Conservation (phyloP, 371 early-diverging fungal species). For the Mucor circinelloides region DNA sequence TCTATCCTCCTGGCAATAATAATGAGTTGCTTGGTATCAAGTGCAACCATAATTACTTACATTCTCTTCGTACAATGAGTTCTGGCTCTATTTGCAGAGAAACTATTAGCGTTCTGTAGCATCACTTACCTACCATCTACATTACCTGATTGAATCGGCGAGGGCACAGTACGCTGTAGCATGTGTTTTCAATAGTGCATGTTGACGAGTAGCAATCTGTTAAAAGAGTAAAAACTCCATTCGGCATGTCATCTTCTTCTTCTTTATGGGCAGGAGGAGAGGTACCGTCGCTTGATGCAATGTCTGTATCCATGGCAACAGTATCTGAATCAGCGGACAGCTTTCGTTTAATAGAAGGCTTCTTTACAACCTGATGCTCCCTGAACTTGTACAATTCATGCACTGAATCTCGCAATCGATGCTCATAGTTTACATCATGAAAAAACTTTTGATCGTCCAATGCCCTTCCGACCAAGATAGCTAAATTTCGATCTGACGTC, state of each 20-base stretch:
- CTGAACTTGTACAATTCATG: constrained; percentile 80
- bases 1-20: constrained; percentile 27
- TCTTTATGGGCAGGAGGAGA: neutral
- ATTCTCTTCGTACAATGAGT: constrained; percentile 18
- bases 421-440: constrained; percentile 83
- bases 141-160: constrained; percentile 40
- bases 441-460: constrained; percentile 83
- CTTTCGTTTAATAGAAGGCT: neutral
- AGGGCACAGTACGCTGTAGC: constrained; percentile 67
- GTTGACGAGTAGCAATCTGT: constrained; percentile 73
- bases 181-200: constrained; percentile 52
- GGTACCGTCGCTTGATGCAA: neutral
- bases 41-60: neutral
- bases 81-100: constrained; percentile 10
- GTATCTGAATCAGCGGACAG: neutral
- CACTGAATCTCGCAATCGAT: constrained; percentile 74
- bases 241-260: constrained; percentile 11
- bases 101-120: neutral
- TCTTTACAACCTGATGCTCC: constrained; percentile 5
- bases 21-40: neutral
- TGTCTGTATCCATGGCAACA: neutral
- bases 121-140: neutral
- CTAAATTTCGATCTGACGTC: constrained; percentile 80
- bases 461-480: constrained; percentile 80
- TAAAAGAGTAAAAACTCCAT: constrained; percentile 66